These are phyloP conservation scores for Lachnellula hyalina DNA, from an alignment of 2,329 filamentous ascomycete species.

Conservation along the genomic window DNA sequence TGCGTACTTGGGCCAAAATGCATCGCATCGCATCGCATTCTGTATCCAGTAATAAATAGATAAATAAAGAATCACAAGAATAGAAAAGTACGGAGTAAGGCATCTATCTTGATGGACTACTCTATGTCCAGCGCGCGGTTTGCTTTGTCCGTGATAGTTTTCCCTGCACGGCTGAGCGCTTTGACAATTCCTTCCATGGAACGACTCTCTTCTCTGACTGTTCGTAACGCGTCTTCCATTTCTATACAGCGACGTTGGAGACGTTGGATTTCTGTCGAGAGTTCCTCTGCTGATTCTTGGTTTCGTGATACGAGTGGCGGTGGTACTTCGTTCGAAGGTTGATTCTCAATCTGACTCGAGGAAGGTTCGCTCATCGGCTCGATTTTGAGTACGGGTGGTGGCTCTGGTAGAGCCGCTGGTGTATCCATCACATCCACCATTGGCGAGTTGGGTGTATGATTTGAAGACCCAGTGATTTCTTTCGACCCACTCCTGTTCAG, in stretches of 20 bases:
- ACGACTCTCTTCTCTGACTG: constrained; percentile 23
- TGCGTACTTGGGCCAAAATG: no score
- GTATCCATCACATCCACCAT: constrained; percentile 1
- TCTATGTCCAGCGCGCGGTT: constrained; percentile 12
- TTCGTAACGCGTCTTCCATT: constrained; percentile 22
- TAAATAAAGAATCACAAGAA: not conserved
- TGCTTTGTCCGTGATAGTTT: constrained; percentile 19
- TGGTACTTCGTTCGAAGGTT: not conserved
- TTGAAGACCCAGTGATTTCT: not conserved
- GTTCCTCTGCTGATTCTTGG: constrained; percentile 11
- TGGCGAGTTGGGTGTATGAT: not conserved
- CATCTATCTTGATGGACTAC: not conserved
- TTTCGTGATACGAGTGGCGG: not conserved
- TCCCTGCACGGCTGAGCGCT: constrained; percentile 17
- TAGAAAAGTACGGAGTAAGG: not conserved
- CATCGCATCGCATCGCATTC: no score
- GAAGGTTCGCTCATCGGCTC: constrained; percentile 7
- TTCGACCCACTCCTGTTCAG: constrained; percentile 10
- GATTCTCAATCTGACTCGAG: not conserved
- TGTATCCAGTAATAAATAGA: no score
- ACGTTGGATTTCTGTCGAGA: constrained; percentile 23
- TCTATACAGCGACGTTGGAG: constrained; percentile 24
- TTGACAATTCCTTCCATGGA: constrained; percentile 25
- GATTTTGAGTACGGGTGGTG: constrained; percentile 9
- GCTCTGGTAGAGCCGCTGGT: constrained; percentile 1